Base-by-base conservation (phyloP, 805 yeast genomes). In the Cyberlindnera sargentensis region DNA sequence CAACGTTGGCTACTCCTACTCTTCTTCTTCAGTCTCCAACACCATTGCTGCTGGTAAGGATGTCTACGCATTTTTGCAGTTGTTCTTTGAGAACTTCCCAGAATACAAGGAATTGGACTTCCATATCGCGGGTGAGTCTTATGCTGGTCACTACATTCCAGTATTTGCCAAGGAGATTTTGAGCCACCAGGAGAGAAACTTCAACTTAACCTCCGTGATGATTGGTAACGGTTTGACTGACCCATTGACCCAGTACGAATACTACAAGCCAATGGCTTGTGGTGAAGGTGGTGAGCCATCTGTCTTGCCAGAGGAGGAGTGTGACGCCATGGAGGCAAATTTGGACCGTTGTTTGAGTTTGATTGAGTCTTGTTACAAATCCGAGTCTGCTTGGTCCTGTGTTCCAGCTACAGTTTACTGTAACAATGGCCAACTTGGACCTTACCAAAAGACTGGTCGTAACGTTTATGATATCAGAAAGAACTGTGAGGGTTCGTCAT, bases 101-200 rank as follows among this genome's bases (percentile, higher is more conserved):
- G 68, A 75, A 48, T 84, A 76, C 61, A 56, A 58, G 25, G 60
- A 65, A 25, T 68, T 75, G 44, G 76, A 74, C 41, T 86, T 89
- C 75, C 95, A 88, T 64, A 84, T 89, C 61, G 83, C 96, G 36
- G 96, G 96, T 52, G 96, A 89, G 62, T 84, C 95, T 7, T 89
- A 90, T 58, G 96, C 91, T 20, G 96, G 97, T 40, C 95, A 88
- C 60, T 90, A 91, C 66, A 84, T 90, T 51, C 99, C 99, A 23
- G 85, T 76, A 8, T 85, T 89, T 65, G 95, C 95, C 6, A 62
- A 76, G 46, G 95, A 87, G 63, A 87, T 89, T 54, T 67, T 86
- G 55, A 68, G 76, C 34, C 87, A 84, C 56, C 65, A 65, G 34
- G 82, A 80, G 58, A 67, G 79, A 51, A 60, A 65, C 55, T 82